These are phyloP conservation scores for Colletotrichum chrysophilum DNA, from an alignment of 2,329 filamentous ascomycete genomes.

Conservation along the genomic window DNA sequence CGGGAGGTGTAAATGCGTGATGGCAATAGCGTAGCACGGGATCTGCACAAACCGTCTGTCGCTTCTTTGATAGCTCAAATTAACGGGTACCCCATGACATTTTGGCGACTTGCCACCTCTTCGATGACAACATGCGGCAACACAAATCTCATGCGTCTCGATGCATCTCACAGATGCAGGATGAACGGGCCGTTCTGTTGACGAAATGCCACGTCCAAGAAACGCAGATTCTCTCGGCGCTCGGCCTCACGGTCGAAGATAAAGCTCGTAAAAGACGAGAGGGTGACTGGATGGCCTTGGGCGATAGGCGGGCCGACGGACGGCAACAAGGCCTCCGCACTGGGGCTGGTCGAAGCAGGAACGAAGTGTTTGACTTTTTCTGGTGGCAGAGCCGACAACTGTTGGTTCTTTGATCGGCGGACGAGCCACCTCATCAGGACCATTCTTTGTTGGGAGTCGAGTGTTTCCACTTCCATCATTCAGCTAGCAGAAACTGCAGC, in stretches of 20 bases:
- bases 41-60: neutral
- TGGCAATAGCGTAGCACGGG: conserved; percentile 6
- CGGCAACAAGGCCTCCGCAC: neutral
- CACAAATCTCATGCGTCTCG: neutral
- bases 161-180: neutral
- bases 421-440: neutral
- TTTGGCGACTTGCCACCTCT: neutral
- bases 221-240: neutral
- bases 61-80: neutral
- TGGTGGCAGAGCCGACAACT: neutral
- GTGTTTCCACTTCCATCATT: neutral
- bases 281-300: neutral
- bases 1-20: neutral
- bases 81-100: neutral
- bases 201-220: neutral
- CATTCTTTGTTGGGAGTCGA: neutral
- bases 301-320: neutral
- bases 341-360: neutral
- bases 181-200: neutral
- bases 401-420: neutral
- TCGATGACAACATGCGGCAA: neutral
- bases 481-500: neutral
- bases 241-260: neutral
- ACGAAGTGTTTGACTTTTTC: neutral
- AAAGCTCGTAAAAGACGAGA: neutral